A percentile compares a stretch with the other conserved stretches of the same genome.
Conservation (phyloP, 2,329 filamentous ascomycete genomes). For the Orbilia oligospora region DNA sequence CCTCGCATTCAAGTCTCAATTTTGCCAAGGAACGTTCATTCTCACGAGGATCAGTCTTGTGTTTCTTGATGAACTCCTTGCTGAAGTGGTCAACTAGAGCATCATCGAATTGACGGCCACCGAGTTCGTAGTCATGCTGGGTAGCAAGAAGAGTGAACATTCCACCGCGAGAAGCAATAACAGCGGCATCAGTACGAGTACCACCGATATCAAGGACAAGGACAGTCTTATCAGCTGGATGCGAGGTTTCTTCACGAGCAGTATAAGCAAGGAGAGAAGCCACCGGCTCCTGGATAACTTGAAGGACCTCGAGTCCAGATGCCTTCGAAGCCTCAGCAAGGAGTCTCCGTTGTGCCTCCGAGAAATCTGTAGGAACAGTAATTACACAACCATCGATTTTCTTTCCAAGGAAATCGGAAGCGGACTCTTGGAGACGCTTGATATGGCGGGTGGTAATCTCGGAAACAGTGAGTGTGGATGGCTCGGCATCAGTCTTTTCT, state of each 20-base stretch:
- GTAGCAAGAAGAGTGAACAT: slow-evolving; percentile 97
- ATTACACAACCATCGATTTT: slow-evolving; percentile 94
- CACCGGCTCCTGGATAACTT: slow-evolving; percentile 92
- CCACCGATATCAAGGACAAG: slow-evolving; percentile 94
- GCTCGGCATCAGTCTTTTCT: slow-evolving; percentile 78
- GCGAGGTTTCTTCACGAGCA: slow-evolving; percentile 72
- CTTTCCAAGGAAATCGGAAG: slow-evolving; percentile 92
- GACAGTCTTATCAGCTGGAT: slow-evolving; percentile 85
- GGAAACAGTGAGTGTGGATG: slow-evolving; percentile 80
- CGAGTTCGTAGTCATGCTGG: slow-evolving; percentile 93
- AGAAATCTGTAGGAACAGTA: slow-evolving; percentile 93
- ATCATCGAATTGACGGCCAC: slow-evolving; percentile 87
- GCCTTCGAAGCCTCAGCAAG: slow-evolving; percentile 82
- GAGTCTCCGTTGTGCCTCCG: slow-evolving; percentile 86
- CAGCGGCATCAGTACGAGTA: slow-evolving; percentile 90
- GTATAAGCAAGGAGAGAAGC: slow-evolving; percentile 92
- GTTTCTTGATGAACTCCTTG: slow-evolving; percentile 99
- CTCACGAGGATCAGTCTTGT: slow-evolving; percentile 87
- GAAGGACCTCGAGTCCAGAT: slow-evolving; percentile 88
- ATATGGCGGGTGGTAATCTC: slow-evolving; percentile 90
- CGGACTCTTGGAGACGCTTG: slow-evolving; percentile 83
- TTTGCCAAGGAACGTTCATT: slow-evolving; percentile 88
- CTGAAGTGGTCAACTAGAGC: slow-evolving; percentile 95
- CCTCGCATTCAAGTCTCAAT: slow-evolving; percentile 90
- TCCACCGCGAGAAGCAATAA: slow-evolving; percentile 90